phyloP scores from a whole-genome alignment of 1,284 basidiomycete genomes.

The Cutaneotrichosporon sp. region DNA sequence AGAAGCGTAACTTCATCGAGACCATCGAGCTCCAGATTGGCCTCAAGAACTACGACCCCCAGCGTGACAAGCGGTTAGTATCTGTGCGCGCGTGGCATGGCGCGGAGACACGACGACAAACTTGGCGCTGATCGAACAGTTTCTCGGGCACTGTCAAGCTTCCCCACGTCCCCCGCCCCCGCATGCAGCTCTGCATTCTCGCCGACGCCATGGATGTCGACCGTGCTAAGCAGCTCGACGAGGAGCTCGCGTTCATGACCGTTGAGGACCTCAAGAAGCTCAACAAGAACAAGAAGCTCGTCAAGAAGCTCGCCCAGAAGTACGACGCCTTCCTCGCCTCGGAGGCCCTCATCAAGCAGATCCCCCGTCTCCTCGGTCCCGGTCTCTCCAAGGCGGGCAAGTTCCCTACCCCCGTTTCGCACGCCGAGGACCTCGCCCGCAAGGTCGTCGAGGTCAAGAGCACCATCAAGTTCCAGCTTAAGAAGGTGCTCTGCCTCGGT shows the following conservation, averaged over 20 bases:
- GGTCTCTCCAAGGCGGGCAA: constrained; percentile 99
- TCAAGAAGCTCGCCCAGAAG: constrained; percentile 99
- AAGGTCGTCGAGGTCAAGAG: constrained; percentile 95
- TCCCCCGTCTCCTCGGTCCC: constrained; percentile 97
- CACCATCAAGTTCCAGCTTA: constrained; percentile 99
- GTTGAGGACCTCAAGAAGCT: constrained; percentile 99
- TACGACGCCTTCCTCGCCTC: constrained; percentile 99
- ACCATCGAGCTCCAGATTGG: constrained; percentile 96
- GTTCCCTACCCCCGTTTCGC: constrained; percentile 96
- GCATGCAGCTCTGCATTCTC: constrained; percentile 99
- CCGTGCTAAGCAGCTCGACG: constrained; percentile 57
- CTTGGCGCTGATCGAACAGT: constrained; percentile 1
- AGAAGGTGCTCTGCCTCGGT: constrained; percentile 99
- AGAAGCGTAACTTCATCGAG: constrained; percentile 69
- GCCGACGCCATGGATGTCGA: constrained; percentile 99
- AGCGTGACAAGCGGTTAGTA: constrained; percentile 54
- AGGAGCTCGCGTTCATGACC: constrained; percentile 72
- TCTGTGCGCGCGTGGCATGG: background rate
- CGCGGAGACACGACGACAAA: background rate
- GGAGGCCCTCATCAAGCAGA: constrained; percentile 98
- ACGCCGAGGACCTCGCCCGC: constrained; percentile 85
- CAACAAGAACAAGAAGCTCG: constrained; percentile 93
- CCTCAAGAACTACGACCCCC: constrained; percentile 89
- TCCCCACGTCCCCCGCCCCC: constrained; percentile 93
- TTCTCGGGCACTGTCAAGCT: constrained; percentile 91